These are phyloP conservation scores for Paratrypanosoma confusum DNA, from an alignment of 208 protist species.

Conservation along the genomic window DNA sequence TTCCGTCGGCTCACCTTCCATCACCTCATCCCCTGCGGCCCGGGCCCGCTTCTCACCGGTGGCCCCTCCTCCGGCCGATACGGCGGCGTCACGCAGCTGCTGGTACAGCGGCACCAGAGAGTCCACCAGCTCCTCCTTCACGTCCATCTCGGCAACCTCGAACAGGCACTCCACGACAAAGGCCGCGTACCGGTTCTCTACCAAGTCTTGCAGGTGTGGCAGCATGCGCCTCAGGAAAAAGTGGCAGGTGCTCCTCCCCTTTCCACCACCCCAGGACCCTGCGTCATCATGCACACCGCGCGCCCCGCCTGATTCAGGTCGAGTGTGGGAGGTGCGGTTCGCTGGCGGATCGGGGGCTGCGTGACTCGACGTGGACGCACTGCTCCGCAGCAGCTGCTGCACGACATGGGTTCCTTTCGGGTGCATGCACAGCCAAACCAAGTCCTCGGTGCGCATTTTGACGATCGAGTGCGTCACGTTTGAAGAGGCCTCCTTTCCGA, in stretches of 20 bases:
- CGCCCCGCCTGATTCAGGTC: background rate
- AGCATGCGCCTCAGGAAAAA: constrained; percentile 48
- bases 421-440: constrained; percentile 28
- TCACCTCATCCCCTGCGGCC: background rate
- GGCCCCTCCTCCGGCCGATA: background rate
- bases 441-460: constrained; percentile 47
- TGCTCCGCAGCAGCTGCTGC: constrained; percentile 66
- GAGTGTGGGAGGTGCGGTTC: constrained; percentile 2
- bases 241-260: constrained; percentile 12
- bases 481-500: constrained; percentile 39
- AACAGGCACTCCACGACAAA: constrained; percentile 75
- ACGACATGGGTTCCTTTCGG: constrained; percentile 59
- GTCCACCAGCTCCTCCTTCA: constrained; percentile 74
- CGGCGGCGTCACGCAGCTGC: constrained; percentile 1
- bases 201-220: constrained; percentile 23
- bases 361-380: constrained; percentile 2
- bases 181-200: constrained; percentile 50
- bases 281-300: background rate
- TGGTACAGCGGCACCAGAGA: constrained; percentile 51
- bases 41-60: background rate
- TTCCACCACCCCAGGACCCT: background rate
- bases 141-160: constrained; percentile 35
- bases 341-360: constrained; percentile 4
- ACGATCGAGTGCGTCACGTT: constrained; percentile 57
- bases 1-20: constrained; percentile 2